Base-by-base conservation (phyloP, 352 stramenopile genomes). In the Phytopythium ostracodes region DNA sequence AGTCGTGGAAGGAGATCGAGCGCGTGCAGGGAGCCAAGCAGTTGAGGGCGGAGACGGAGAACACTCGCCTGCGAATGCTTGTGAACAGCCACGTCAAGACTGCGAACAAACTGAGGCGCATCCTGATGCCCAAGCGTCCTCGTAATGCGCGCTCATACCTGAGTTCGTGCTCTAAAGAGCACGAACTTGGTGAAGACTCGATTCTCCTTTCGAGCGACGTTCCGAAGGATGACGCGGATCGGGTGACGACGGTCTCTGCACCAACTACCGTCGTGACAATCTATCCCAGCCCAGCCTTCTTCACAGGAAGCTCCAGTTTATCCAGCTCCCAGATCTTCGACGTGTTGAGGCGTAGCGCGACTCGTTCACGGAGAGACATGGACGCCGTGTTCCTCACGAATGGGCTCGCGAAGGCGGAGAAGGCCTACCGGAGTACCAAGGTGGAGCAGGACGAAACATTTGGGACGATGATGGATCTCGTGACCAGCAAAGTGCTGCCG, bases 41-140 rank as follows among this genome's bases (percentile, higher is more conserved):
- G 35, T 63, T 67, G 12, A 67, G 69, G 27, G 70, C 72, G 9
- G 74, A 88, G 46, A 57, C 73, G n/a, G 79, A 88, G 62, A 88
- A 88, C 62, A 81, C 84, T 47, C 75, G 73, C 0, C 66, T 87
- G 17, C 81, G 81, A 25, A 61, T 79, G 12, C 71, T 81, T 18
- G 60, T 88, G 2, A 74, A 84, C 33, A 66, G 75, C 15, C 79
- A 87, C 38, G 66, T 87, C 47, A 78, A 81, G 27, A 75, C 85
- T 56, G 79, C 79, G 9, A 76, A 75, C 49, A 77, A 64, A 12
- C 66, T 88, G 35, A 71, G 82, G 55, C 75, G 77, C 59, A 79
- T 87, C 64, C 54, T 89, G 36, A 76, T 29, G 17, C 38, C 70
- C 15, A 85, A 87, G 43, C 75, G 75, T 10, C 17, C 43, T 31